Conservation (phyloP, 768 basidiomycete species). For the Jaapia argillacea region DNA sequence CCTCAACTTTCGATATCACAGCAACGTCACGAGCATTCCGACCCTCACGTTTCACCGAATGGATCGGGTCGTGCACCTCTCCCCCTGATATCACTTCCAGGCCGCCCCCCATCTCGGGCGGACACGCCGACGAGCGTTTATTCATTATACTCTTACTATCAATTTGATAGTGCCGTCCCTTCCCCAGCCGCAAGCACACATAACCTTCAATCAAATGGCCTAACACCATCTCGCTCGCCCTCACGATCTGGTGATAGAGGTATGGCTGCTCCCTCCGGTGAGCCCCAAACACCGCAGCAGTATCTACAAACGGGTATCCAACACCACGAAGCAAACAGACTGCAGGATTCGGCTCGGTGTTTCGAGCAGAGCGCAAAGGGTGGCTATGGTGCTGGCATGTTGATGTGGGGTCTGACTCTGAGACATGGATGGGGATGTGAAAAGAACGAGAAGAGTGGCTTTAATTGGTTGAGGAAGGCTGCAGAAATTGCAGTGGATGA, state of each 20-base stretch:
- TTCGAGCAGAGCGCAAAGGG: constrained; percentile 78
- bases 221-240: too few relatives aligned
- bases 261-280: too few relatives aligned
- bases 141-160: constrained; percentile 21
- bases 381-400: constrained; percentile 83
- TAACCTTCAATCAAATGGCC: too few relatives aligned
- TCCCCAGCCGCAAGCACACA: not conserved
- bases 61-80: not conserved
- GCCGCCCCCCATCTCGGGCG: not conserved
- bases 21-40: too few relatives aligned
- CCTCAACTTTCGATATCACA: too few relatives aligned
- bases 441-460: constrained; percentile 71
- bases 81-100: constrained; percentile 3
- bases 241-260: too few relatives aligned
- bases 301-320: constrained; percentile 70
- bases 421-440: constrained; percentile 84
- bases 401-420: constrained; percentile 84
- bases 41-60: too few relatives aligned
- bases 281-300: constrained; percentile 54
- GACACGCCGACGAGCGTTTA: constrained; percentile 14
- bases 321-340: constrained; percentile 65
- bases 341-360: constrained; percentile 56
- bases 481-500: constrained; percentile 75
- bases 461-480: constrained; percentile 75
- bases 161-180: constrained; percentile 11